Evolutionary conservation across 768 basidiomycete species (phyloP).

Genomic region (Rhodotorula babjevae): DNA sequence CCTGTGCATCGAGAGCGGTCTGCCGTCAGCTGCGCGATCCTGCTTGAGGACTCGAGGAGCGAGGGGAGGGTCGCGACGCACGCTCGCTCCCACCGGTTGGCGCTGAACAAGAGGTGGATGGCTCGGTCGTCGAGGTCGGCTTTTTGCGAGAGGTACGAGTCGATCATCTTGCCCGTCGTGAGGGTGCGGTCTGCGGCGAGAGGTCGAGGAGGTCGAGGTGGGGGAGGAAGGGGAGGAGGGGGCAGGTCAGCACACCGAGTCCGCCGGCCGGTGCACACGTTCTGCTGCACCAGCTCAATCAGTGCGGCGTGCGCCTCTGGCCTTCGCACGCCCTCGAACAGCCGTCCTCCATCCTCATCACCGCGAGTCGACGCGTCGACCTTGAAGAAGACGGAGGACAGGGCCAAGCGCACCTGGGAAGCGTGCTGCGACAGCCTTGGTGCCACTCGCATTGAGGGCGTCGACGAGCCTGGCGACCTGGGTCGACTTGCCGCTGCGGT

Average conservation of each 20-base stretch:
- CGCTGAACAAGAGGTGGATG: slow-evolving; percentile 90
- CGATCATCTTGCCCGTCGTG: slow-evolving; percentile 84
- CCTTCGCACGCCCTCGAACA: neutral
- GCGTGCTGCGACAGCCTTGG: slow-evolving; percentile 62
- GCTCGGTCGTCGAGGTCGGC: slow-evolving; percentile 85
- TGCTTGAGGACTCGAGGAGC: neutral
- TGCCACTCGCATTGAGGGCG: slow-evolving; percentile 51
- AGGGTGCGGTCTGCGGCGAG: slow-evolving; percentile 76
- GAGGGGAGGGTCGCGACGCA: slow-evolving; percentile 47
- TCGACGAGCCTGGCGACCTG: slow-evolving; percentile 64
- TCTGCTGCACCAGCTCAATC: too few species aligned
- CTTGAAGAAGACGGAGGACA: neutral
- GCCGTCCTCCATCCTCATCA: neutral
- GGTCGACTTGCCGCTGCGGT: slow-evolving; percentile 89
- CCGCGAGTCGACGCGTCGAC: slow-evolving; percentile 34
- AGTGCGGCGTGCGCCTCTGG: neutral
- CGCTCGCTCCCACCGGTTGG: slow-evolving; percentile 95
- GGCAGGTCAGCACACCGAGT: neutral
- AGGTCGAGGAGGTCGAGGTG: neutral
- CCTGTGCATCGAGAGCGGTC: slow-evolving; percentile 42
- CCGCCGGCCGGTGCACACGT: too few species aligned
- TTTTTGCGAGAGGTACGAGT: slow-evolving; percentile 77
- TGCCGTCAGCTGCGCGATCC: neutral
- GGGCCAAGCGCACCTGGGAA: slow-evolving; percentile 68
- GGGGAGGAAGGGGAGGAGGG: neutral